phyloP scores from a whole-genome alignment of 176 grass and related monocot genomes.

The Raddia guianensis region DNA sequence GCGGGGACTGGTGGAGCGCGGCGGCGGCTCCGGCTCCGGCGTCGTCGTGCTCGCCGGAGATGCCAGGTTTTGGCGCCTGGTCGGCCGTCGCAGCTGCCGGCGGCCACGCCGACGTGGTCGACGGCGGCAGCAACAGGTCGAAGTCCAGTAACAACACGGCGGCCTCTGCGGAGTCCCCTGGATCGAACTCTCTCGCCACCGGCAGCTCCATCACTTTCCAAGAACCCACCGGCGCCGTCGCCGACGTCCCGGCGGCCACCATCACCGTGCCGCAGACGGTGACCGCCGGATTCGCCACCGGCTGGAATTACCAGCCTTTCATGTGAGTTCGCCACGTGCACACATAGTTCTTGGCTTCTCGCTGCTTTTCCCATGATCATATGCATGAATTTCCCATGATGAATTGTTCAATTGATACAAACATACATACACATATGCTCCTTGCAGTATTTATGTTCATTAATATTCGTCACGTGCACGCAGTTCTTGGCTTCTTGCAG shows the following conservation, averaged over 20 bases:
- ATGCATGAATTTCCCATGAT: slow-evolving; percentile 1
- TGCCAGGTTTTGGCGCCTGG: slow-evolving; percentile 30
- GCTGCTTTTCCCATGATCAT: slow-evolving; percentile 17
- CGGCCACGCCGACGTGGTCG: neutral
- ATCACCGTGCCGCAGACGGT: neutral
- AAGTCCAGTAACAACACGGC: slow-evolving; percentile 27
- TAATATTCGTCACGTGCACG: no score
- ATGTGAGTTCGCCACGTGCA: slow-evolving; percentile 49
- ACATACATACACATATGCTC: neutral
- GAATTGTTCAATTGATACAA: neutral
- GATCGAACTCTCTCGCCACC: slow-evolving; percentile 42
- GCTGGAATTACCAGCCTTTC: slow-evolving; percentile 65
- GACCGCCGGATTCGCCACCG: neutral
- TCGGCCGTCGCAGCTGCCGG: neutral
- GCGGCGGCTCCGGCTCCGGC: neutral
- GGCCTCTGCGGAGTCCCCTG: slow-evolving; percentile 32
- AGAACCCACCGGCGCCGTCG: slow-evolving; percentile 26
- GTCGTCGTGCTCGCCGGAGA: slow-evolving; percentile 38
- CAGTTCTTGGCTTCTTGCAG: no score
- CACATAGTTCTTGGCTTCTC: neutral
- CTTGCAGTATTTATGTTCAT: no score
- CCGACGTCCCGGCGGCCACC: slow-evolving; percentile 17
- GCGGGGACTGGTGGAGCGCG: slow-evolving; percentile 43
- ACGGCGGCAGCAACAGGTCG: slow-evolving; percentile 26
- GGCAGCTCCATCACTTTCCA: slow-evolving; percentile 62